Evolutionary conservation across 192 early-diverging fungal genomes (phyloP), one percentile per base, ranked within the genome.

Genomic region (Jimgerdemannia flammicorona): DNA sequence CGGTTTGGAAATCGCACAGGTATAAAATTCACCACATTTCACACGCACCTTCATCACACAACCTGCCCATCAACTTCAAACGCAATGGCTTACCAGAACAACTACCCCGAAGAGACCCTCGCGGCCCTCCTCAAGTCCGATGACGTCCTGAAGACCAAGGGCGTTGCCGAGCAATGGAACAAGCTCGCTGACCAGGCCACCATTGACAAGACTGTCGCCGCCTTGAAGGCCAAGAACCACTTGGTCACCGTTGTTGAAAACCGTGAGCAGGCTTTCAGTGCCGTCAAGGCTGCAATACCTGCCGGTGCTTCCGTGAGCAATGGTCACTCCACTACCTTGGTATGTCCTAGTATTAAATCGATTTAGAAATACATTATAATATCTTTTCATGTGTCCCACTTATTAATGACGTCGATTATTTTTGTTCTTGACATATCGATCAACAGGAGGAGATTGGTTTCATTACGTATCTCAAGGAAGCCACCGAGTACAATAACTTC

Each of bases 401-500:
- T 29, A 29, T 29, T 29, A 29, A 29, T 29, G 29, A 29, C 29
- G 29, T 29, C 29, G 29, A 29, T 29, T 29, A n/a, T n/a, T 29
- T 14, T 59, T 14, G 14, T 59, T 10, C 49, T 59, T 59, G 6
- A 6, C 6, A 59, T 59, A 0, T 14, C 49, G 2, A 10, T 59
- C 14, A 59, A 10, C 14, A 59, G 49, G 82, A 81, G 40, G 80
- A 83, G 82, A 84, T 84, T 65, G 82, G 82, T 20, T 84, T 84
- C 70, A 84, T 84, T 68, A 73, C 74, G 49, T 82, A 81, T n/a
- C 79, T 84, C 66, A 84, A 84, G 69, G 82, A 78, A 40, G 63
- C 77, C 20, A 78, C 82, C 18, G 75, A 73, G 11, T 82, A 76
- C 80, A 70, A 81, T 69, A 82, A 84, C 65, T 70, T 83, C 72